A percentile compares a stretch with the other conserved stretches of the same genome.
These are phyloP conservation scores for Acorus gramineus DNA, from an alignment of 106 monocot species.

Conservation along the genomic window DNA sequence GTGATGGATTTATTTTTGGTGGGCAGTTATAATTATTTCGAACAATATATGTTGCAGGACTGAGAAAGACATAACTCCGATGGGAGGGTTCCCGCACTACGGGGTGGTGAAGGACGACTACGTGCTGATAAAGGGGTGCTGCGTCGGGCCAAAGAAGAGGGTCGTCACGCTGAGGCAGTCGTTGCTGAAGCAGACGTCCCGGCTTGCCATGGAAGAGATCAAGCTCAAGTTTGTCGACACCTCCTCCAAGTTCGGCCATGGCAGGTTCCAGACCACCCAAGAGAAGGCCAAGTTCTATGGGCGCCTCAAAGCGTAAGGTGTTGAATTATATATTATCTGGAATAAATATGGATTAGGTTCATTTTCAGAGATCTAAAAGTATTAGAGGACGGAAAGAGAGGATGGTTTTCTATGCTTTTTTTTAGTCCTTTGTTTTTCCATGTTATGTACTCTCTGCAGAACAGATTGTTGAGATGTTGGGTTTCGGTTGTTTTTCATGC, in stretches of 20 bases:
- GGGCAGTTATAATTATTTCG: too few relatives aligned
- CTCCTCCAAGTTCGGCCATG: slow-evolving; percentile 68
- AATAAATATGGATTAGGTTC: too few relatives aligned
- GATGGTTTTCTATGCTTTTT: too few relatives aligned
- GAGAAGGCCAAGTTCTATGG: slow-evolving; percentile 67
- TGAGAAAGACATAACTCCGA: slow-evolving; percentile 62
- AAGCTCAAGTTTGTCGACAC: slow-evolving; percentile 71
- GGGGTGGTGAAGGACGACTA: slow-evolving; percentile 64
- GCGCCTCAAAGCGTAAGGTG: slow-evolving; percentile 31
- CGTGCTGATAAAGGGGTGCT: slow-evolving; percentile 65
- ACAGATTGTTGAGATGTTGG: too few relatives aligned
- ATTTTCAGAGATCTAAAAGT: too few relatives aligned
- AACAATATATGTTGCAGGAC: slow-evolving; percentile 24
- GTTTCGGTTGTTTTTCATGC: too few relatives aligned
- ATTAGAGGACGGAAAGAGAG: too few relatives aligned
- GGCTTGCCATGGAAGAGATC: slow-evolving; percentile 54
- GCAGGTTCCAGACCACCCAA: slow-evolving; percentile 59
- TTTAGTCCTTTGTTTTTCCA: too few relatives aligned
- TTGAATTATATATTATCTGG: too few relatives aligned
- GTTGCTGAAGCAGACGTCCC: slow-evolving; percentile 54
- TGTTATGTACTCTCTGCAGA: too few relatives aligned
- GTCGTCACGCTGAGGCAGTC: slow-evolving; percentile 56
- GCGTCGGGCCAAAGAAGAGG: slow-evolving; percentile 61
- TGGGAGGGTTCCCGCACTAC: slow-evolving; percentile 67
- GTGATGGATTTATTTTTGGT: too few relatives aligned